Evolutionary conservation across 495 filamentous ascomycete species (phyloP), one percentile per base, ranked within the genome.

Genomic region (Xylaria castorea): DNA sequence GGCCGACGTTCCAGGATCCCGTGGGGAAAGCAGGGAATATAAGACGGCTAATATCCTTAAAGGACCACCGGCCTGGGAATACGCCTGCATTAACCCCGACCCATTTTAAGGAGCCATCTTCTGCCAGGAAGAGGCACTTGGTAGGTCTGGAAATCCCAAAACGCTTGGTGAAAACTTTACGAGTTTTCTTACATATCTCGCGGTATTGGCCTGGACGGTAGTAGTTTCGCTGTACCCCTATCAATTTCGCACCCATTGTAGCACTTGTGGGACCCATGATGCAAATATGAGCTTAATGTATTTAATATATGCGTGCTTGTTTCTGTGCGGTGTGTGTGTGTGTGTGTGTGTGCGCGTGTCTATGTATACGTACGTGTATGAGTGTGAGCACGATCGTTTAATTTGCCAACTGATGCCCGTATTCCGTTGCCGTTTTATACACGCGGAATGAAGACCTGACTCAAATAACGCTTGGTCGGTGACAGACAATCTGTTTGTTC

Each of bases 31-130:
- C 25, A 5, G 68, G 68, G 38, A 63, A 62, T 63, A 44, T 36
- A 27, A 63, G 36, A 42, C 25, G 36, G 30, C 36, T 42, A 6
- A 9, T 27, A 40, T 40, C n/a, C 20, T 32, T 27, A 3, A 1
- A 20, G n/a, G 20, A 63, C 60, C 60, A 63, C 18, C 30, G 6
- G n/a, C 60, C 60, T 27, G 34, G 60, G n/a, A 63, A 63, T 27
- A 63, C 36, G 0, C 60, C 60, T 0, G 60, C 7, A 14, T 63
- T 63, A 3, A 63, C 34, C 8, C 36, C 60, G 3, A 63, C 60
- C 60, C 60, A 63, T 63, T 63, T 63, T 14, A 63, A 63, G 60
- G n/a, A 63, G 2, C 60, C 60, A 42, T 63, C 36, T 2, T 30
- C n/a, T 22, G 60, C n/a, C 16, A 63, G 36, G 44, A 44, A 63